Evolutionary conservation across 73 alveolate species (phyloP).

Genomic region (Paramecium octaurelia): DNA sequence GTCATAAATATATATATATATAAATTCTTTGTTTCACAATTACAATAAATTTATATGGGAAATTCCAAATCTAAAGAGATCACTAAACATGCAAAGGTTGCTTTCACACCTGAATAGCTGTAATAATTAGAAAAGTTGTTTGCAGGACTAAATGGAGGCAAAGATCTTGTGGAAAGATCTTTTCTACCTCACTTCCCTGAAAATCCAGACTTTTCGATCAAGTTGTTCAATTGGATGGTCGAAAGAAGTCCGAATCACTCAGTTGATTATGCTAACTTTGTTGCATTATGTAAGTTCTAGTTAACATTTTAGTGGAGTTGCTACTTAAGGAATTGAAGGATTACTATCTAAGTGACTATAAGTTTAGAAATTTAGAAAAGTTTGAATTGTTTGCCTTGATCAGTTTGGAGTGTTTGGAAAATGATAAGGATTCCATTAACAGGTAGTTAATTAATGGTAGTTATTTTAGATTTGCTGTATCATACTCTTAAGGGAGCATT

Average conservation of each 20-base stretch:
- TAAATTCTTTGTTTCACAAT: neutral
- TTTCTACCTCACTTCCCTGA: constrained; percentile 11
- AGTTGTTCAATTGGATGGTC: constrained; percentile 31
- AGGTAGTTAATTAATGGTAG: neutral
- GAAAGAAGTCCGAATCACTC: neutral
- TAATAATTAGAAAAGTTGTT: neutral
- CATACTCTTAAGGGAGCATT: constrained; percentile 1
- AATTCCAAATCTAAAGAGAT: constrained; percentile 32
- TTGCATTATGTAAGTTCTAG: neutral
- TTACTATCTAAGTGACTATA: constrained; percentile 39
- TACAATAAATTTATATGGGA: constrained; percentile 31
- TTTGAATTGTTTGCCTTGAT: constrained; percentile 47
- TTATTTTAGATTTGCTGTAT: neutral
- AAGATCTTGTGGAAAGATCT: neutral
- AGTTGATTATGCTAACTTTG: constrained; percentile 1
- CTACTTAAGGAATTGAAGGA: neutral
- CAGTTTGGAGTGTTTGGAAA: constrained; percentile 17
- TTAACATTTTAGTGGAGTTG: constrained; percentile 4
- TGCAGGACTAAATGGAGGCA: constrained; percentile 7
- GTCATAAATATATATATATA: neutral
- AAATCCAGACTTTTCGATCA: constrained; percentile 39
- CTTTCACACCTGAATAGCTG: constrained; percentile 29
- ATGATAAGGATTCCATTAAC: constrained; percentile 27
- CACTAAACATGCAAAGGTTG: constrained; percentile 33
- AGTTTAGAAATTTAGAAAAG: constrained; percentile 33